phyloP scores from a whole-genome alignment of 768 basidiomycete genomes.

The Mycena rosella region DNA sequence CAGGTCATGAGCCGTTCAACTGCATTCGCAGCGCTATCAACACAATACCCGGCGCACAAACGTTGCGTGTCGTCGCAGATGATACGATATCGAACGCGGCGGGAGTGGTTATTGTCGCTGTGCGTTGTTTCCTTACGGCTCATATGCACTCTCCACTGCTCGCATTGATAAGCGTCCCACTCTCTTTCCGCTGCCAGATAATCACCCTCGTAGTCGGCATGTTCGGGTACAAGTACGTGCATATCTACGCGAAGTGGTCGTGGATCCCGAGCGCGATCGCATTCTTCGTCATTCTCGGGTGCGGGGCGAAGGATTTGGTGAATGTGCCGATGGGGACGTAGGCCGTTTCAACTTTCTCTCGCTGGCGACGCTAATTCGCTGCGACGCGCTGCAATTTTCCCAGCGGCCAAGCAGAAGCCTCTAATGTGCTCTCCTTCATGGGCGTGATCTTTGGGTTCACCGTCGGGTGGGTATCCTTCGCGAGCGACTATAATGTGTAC shows the following conservation, averaged over 20 bases:
- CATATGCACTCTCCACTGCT: no score
- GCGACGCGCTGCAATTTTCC: no score
- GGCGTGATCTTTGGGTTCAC: constrained; percentile 81
- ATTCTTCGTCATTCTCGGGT: constrained; percentile 77
- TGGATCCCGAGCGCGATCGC: constrained; percentile 87
- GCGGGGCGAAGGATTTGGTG: constrained; percentile 77
- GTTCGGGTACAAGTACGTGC: constrained; percentile 52
- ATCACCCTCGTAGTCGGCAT: constrained; percentile 56
- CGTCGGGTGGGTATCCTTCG: constrained; percentile 70
- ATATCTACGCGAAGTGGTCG: constrained; percentile 76
- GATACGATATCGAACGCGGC: constrained; percentile 50
- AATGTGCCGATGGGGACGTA: constrained; percentile 38
- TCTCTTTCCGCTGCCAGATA: constrained; percentile 71
- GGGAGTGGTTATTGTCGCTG: constrained; percentile 59
- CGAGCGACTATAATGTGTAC: constrained; percentile 76
- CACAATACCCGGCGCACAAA: constrained; percentile 47
- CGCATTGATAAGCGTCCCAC: no score
- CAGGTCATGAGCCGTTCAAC: no score
- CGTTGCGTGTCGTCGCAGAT: constrained; percentile 45
- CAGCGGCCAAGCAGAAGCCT: constrained; percentile 59
- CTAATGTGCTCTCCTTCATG: constrained; percentile 71
- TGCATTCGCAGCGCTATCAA: constrained; percentile 57
- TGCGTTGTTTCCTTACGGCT: no score
- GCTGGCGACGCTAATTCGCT: no score
- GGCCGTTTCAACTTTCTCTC: background rate